phyloP scores from a whole-genome alignment of 176 grass and related monocot genomes.

The Alopecurus myosuroides region DNA sequence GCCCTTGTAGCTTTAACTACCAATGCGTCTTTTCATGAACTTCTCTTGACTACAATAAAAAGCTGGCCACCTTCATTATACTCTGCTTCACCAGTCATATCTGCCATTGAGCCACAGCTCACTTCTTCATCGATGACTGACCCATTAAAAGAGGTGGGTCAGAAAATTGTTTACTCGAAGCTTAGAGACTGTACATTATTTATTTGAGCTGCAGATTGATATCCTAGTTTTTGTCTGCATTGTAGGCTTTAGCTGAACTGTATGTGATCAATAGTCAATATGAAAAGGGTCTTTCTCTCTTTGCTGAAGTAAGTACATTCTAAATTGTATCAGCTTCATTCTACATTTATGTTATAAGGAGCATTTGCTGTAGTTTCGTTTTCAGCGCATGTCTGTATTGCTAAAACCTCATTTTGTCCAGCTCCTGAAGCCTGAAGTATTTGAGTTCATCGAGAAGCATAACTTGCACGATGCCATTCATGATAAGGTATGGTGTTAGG shows the following conservation, averaged over 20 bases:
- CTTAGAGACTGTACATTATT: not conserved
- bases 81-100: conserved; percentile 72
- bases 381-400: conserved; percentile 13
- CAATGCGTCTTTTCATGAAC: conserved; percentile 76
- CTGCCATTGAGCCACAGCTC: conserved; percentile 88
- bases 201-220: conserved; percentile 20
- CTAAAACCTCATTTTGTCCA: conserved; percentile 32
- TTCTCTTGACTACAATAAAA: conserved; percentile 85
- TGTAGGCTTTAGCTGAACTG: conserved; percentile 84
- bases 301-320: conserved; percentile 80
- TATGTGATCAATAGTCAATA: conserved; percentile 72
- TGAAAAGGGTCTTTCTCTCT: conserved; percentile 81
- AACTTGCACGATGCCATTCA: conserved; percentile 66
- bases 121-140: conserved; percentile 74
- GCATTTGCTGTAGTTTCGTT: not conserved
- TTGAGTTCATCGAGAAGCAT: conserved; percentile 86
- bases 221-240: conserved; percentile 20
- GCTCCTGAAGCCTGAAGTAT: conserved; percentile 84
- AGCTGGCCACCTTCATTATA: conserved; percentile 77
- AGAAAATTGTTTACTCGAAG: conserved; percentile 16
- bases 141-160: conserved; percentile 71
- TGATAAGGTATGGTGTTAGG: conserved; percentile 58
- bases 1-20: conserved; percentile 90
- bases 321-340: conserved; percentile 17
- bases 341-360: not conserved